Percentiles rank a stretch among this genome's conserved stretches.
phyloP scores from a whole-genome alignment of 257 asterid species.

The Plantago major region DNA sequence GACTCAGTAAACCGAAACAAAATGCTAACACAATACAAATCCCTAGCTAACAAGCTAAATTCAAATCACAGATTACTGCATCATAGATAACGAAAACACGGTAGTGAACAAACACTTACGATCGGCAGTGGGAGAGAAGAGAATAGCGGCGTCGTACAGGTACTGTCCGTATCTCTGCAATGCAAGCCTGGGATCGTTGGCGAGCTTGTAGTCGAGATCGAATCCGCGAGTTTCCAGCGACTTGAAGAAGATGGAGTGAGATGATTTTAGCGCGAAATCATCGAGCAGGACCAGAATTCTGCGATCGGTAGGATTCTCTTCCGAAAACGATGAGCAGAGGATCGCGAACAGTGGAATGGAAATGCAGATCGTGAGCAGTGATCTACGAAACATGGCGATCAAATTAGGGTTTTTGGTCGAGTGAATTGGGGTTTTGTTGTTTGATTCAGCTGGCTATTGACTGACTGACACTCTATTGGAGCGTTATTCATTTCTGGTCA shows the following conservation, averaged over 20 bases:
- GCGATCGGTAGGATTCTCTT: constrained; percentile 63
- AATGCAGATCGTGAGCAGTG: constrained; percentile 8
- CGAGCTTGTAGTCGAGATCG: constrained; percentile 68
- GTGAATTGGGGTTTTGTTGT: too few species aligned
- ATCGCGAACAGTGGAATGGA: constrained; percentile 23
- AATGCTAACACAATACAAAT: background rate
- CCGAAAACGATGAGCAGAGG: constrained; percentile 52
- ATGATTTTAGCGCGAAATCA: constrained; percentile 58
- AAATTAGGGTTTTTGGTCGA: constrained; percentile 10
- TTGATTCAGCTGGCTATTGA: too few species aligned
- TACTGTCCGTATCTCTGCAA: constrained; percentile 72
- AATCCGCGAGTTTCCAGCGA: constrained; percentile 52
- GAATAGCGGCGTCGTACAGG: constrained; percentile 53
- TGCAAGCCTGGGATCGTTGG: constrained; percentile 71
- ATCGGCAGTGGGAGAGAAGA: constrained; percentile 61
- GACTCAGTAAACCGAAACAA: background rate
- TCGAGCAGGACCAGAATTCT: constrained; percentile 65
- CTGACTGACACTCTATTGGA: too few species aligned
- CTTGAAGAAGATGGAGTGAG: constrained; percentile 69
- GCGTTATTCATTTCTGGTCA: too few species aligned
- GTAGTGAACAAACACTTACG: constrained; percentile 32
- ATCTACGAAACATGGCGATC: constrained; percentile 27
- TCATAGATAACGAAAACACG: too few species aligned
- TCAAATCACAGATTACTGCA: too few species aligned
- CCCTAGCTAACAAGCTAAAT: too few species aligned